These are phyloP conservation scores for Besnoitia besnoiti DNA, from an alignment of 169 alveolate species.

Conservation along the genomic window DNA sequence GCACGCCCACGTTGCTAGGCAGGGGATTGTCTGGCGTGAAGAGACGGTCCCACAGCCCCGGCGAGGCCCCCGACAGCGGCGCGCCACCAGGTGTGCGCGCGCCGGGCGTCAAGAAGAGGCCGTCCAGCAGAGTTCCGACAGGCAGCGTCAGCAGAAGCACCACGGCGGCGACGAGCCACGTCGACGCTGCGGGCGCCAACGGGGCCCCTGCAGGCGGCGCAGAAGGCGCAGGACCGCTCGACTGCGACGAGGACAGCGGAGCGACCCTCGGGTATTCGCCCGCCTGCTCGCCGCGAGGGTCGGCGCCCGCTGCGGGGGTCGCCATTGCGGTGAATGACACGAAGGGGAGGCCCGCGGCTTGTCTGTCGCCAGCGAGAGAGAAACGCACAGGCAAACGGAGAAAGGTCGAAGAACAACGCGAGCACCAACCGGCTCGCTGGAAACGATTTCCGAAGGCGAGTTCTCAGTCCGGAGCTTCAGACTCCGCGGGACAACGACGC, in stretches of 20 bases:
- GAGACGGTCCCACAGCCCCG: neutral
- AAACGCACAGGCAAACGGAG: no score
- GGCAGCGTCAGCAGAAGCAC: neutral
- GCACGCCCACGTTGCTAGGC: slow-evolving; percentile 13
- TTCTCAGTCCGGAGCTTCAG: no score
- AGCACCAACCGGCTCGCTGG: no score
- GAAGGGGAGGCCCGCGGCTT: no score
- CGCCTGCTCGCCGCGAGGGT: no score
- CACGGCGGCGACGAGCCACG: slow-evolving; percentile 4
- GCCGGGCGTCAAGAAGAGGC: neutral
- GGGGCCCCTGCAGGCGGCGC: neutral
- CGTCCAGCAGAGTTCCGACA: slow-evolving; percentile 7
- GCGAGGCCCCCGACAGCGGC: neutral
- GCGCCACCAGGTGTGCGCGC: neutral
- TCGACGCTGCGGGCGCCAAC: neutral
- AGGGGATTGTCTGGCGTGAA: slow-evolving; percentile 60
- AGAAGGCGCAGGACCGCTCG: neutral
- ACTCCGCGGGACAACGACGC: no score
- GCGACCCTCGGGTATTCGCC: neutral
- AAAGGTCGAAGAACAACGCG: no score
- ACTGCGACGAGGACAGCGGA: neutral
- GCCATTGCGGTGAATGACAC: no score
- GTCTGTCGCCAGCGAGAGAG: no score
- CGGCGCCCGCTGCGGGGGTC: no score
- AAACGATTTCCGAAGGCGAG: no score